Percentiles rank a stretch among this genome's conserved stretches.
Evolutionary conservation across 2,329 filamentous ascomycete genomes (phyloP).

Genomic region (Penicillium sp.): DNA sequence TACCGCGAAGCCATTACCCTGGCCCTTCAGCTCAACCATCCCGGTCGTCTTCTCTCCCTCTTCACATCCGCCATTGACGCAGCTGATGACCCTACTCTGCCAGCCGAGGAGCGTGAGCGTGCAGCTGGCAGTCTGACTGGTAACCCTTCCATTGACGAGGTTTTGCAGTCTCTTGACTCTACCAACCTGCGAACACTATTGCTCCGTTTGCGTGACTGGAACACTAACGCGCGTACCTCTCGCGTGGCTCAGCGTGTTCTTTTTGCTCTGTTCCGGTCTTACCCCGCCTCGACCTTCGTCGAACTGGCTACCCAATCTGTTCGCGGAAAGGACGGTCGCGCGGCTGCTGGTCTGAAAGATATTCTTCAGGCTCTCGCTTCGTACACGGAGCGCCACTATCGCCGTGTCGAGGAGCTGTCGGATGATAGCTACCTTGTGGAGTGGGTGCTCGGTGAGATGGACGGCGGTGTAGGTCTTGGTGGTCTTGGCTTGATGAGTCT

Average conservation of each 20-base stretch:
- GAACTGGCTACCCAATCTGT: slow-evolving; percentile 54
- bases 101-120: slow-evolving; percentile 23
- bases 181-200: slow-evolving; percentile 84
- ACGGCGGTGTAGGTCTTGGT: slow-evolving; percentile 57
- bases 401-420: slow-evolving; percentile 79
- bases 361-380: slow-evolving; percentile 81
- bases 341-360: slow-evolving; percentile 68
- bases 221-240: slow-evolving; percentile 87
- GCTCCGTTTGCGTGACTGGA: slow-evolving; percentile 87
- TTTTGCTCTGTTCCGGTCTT: slow-evolving; percentile 73
- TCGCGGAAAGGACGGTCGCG: slow-evolving; percentile 30
- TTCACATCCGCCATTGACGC: slow-evolving; percentile 76
- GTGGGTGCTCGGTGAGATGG: slow-evolving; percentile 92
- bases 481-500: slow-evolving; percentile 28
- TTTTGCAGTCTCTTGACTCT: slow-evolving; percentile 73
- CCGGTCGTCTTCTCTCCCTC: slow-evolving; percentile 76
- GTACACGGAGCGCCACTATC: slow-evolving; percentile 92
- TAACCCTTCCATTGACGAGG: slow-evolving; percentile 68
- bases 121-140: slow-evolving; percentile 43
- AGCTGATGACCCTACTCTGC: slow-evolving; percentile 59
- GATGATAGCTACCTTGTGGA: slow-evolving; percentile 94
- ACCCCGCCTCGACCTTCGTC: slow-evolving; percentile 74
- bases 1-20: slow-evolving; percentile 92
- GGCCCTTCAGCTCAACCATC: slow-evolving; percentile 90
- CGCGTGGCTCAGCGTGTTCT: slow-evolving; percentile 82